phyloP scores from a whole-genome alignment of 192 early-diverging fungal genomes.

The Coemansia sp. region DNA sequence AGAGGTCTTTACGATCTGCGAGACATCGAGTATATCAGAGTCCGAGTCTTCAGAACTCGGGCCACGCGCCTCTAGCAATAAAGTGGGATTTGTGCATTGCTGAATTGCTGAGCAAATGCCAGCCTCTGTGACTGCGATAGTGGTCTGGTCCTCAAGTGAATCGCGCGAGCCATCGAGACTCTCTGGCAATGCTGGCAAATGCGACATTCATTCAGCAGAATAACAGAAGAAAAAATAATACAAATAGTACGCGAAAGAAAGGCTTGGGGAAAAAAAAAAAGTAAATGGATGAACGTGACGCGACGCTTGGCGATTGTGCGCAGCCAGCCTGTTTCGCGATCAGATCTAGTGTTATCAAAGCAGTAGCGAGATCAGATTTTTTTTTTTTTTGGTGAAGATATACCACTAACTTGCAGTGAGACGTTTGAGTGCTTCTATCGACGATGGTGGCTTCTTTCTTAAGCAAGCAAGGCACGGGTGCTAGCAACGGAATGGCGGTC shows the following conservation, averaged over 20 bases:
- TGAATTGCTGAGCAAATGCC: not conserved
- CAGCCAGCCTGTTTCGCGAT: constrained; percentile 2
- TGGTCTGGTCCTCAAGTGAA: not conserved
- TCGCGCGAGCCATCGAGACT: not conserved
- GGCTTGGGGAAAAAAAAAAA: not conserved
- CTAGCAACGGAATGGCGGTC: no score
- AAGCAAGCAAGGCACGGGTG: no score
- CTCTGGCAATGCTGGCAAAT: not conserved
- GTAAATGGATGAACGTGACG: not conserved
- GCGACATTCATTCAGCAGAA: constrained; percentile 6
- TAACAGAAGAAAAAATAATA: not conserved
- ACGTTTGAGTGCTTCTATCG: no score
- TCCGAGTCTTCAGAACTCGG: not conserved
- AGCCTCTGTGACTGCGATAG: not conserved
- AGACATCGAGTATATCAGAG: constrained; percentile 20
- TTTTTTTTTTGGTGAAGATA: no score
- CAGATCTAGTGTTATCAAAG: not conserved
- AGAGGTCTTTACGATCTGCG: constrained; percentile 23
- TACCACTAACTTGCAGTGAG: no score
- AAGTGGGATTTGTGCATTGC: not conserved
- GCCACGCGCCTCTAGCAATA: not conserved
- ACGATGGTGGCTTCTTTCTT: no score
- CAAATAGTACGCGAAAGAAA: not conserved
- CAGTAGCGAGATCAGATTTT: no score
- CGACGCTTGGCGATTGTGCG: not conserved